Evolutionary conservation across 177 flowering plant species (phyloP).

Genomic region (Tripterygium wilfordii): DNA sequence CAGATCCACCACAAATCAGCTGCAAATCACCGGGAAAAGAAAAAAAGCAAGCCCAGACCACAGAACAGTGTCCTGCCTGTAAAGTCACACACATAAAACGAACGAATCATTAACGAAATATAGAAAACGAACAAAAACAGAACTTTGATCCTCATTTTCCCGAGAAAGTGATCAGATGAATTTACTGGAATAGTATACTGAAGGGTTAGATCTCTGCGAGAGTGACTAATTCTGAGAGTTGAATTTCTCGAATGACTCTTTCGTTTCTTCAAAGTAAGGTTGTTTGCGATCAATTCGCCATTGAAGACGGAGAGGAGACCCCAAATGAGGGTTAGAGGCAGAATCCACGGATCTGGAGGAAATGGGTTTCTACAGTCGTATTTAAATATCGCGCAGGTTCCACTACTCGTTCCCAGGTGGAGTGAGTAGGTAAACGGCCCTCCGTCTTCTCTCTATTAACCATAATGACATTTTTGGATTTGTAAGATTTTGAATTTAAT

Average conservation of each 20-base stretch:
- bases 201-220: too few species aligned
- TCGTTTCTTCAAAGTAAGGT: too few species aligned
- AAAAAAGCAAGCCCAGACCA: not conserved
- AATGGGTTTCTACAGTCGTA: slow-evolving; percentile 15
- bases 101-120: not conserved
- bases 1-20: not conserved
- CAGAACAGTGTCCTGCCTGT: not conserved
- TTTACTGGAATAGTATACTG: too few species aligned
- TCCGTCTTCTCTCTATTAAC: slow-evolving; percentile 1
- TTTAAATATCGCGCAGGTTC: slow-evolving; percentile 9
- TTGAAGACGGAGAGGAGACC: not conserved
- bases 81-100: not conserved
- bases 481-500: too few species aligned
- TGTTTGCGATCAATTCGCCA: too few species aligned
- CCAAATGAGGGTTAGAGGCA: not conserved
- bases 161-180: too few species aligned
- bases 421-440: not conserved
- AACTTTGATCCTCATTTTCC: too few species aligned
- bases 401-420: too few species aligned
- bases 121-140: too few species aligned
- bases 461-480: slow-evolving; percentile 2
- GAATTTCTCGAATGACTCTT: too few species aligned
- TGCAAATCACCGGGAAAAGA: not conserved
- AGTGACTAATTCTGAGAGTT: too few species aligned
- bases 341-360: slow-evolving; percentile 31